Evolutionary conservation across 305 asterid genomes (phyloP).

Genomic region (Fraxinus albicans): DNA sequence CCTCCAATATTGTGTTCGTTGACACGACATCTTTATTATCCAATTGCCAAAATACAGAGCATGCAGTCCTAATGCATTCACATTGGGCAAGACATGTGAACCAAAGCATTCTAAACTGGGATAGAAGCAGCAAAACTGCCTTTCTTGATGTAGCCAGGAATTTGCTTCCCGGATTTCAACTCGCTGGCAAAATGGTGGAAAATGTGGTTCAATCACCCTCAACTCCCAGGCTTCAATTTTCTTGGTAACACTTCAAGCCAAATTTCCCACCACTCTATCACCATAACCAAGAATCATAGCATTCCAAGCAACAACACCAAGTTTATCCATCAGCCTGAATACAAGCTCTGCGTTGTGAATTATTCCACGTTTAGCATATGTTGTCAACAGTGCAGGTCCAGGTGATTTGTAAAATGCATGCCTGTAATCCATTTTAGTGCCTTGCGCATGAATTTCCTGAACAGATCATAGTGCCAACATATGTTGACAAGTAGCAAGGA

Average conservation of each 20-base stretch:
- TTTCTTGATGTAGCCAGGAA: slow-evolving; percentile 30
- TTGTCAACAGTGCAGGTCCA: slow-evolving; percentile 38
- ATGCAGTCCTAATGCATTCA: slow-evolving; percentile 30
- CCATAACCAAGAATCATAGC: slow-evolving; percentile 40
- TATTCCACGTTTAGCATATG: slow-evolving; percentile 32
- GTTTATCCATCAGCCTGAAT: slow-evolving; percentile 36
- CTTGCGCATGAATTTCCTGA: slow-evolving; percentile 40
- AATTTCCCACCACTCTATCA: slow-evolving; percentile 20
- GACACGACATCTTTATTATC: slow-evolving; percentile 33
- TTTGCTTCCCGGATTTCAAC: slow-evolving; percentile 34
- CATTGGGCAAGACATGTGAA: slow-evolving; percentile 39
- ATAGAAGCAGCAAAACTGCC: background rate
- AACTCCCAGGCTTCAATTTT: slow-evolving; percentile 28
- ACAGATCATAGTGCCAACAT: slow-evolving; percentile 28
- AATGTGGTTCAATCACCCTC: slow-evolving; percentile 34
- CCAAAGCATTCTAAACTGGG: slow-evolving; percentile 36
- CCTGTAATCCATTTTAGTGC: slow-evolving; percentile 23
- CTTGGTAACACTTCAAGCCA: slow-evolving; percentile 28
- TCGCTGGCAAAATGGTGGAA: slow-evolving; percentile 34
- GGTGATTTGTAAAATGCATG: slow-evolving; percentile 35
- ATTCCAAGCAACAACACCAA: slow-evolving; percentile 37
- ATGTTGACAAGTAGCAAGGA: slow-evolving; percentile 37
- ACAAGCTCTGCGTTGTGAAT: slow-evolving; percentile 25
- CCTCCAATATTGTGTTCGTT: slow-evolving; percentile 46
- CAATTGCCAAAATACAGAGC: slow-evolving; percentile 30